A percentile compares a stretch with the other conserved stretches of the same genome.
Evolutionary conservation across 1,139 yeast genomes (phyloP).

Genomic region (Geotrichum fermentans): DNA sequence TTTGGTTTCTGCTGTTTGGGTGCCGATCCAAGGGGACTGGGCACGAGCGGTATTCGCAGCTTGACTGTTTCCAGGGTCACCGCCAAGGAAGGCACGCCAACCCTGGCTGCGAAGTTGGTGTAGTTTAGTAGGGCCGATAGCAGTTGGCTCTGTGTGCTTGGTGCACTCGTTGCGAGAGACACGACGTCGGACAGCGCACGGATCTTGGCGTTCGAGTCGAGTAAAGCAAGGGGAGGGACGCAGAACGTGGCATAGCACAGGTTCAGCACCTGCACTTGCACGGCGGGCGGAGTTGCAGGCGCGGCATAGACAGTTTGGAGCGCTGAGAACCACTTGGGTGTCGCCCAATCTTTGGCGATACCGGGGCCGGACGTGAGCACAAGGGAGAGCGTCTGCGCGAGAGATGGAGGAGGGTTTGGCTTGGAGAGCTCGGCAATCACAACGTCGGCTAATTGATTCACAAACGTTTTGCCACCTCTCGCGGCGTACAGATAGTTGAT

Average conservation of each 20-base stretch:
- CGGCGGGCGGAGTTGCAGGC: not conserved
- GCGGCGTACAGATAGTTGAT: slow-evolving; percentile 11
- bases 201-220: slow-evolving; percentile 18
- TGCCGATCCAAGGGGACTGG: slow-evolving; percentile 2
- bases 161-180: slow-evolving; percentile 18
- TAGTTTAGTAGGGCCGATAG: slow-evolving; percentile 18
- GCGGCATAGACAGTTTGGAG: slow-evolving; percentile 10
- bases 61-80: slow-evolving; percentile 24
- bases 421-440: slow-evolving; percentile 5
- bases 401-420: not conserved
- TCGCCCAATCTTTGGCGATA: slow-evolving; percentile 18
- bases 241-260: slow-evolving; percentile 17
- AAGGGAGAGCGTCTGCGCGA: slow-evolving; percentile 6
- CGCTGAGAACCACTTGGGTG: slow-evolving; percentile 16
- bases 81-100: slow-evolving; percentile 20
- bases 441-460: slow-evolving; percentile 8
- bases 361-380: slow-evolving; percentile 15
- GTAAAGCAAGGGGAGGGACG: slow-evolving; percentile 14
- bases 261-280: not conserved
- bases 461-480: slow-evolving; percentile 20
- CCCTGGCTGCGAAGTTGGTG: slow-evolving; percentile 14
- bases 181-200: slow-evolving; percentile 14
- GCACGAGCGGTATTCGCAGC: slow-evolving; percentile 20
- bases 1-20: slow-evolving; percentile 1
- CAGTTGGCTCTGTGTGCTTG: slow-evolving; percentile 13